Evolutionary conservation across 495 filamentous ascomycete genomes (phyloP).

Genomic region (Penicillium angulare): DNA sequence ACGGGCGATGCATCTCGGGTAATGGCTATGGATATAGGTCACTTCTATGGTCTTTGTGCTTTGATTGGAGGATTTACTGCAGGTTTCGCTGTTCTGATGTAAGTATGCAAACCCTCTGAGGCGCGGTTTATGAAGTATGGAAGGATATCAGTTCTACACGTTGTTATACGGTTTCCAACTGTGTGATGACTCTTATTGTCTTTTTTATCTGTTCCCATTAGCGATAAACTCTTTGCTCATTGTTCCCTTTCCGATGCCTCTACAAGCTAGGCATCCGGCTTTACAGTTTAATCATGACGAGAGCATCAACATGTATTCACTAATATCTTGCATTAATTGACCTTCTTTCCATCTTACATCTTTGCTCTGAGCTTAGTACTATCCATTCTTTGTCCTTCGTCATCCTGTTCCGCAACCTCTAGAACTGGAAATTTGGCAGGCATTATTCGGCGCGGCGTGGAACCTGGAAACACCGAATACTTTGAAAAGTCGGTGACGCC

Average conservation of each 20-base stretch:
- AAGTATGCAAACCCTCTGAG: too few species aligned
- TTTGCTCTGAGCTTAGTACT: conserved; percentile 46
- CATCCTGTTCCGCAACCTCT: conserved; percentile 75
- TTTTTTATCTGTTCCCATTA: too few species aligned
- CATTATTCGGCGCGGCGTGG: conserved; percentile 74
- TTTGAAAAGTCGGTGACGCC: conserved; percentile 70
- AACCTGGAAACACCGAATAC: conserved; percentile 67
- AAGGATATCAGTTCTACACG: too few species aligned
- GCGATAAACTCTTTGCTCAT: too few species aligned
- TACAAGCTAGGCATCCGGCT: too few species aligned
- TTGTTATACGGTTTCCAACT: too few species aligned
- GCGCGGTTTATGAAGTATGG: background rate
- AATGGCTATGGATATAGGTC: conserved; percentile 51
- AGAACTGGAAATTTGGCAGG: conserved; percentile 67
- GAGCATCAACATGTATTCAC: background rate
- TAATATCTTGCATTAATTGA: background rate
- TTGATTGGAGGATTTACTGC: conserved; percentile 59
- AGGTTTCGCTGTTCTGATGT: conserved; percentile 63
- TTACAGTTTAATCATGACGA: background rate
- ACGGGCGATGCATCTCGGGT: conserved; percentile 20
- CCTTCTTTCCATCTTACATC: conserved; percentile 10
- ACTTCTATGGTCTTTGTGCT: conserved; percentile 56
- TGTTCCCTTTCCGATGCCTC: too few species aligned
- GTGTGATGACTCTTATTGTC: too few species aligned
- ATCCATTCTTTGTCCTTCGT: conserved; percentile 73